Evolutionary conservation across 345 rosid species (phyloP), one percentile per base, ranked within the genome.

Genomic region (Arabis alpina): DNA sequence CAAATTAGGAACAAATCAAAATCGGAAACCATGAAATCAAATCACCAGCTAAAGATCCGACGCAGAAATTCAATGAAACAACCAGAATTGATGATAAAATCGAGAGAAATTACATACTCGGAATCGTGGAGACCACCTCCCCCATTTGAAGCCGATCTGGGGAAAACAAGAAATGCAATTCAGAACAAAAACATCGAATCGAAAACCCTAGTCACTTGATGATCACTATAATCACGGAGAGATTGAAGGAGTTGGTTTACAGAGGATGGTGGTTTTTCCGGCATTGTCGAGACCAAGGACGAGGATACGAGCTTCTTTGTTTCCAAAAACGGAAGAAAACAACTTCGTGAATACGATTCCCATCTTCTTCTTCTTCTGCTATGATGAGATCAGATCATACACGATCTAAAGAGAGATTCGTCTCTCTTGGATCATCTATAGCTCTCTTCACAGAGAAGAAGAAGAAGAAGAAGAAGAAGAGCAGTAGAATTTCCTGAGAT

Each of bases 281-380:
- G 89, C 87, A 79, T 77, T 85, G 85, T 85, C 89, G 76, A 85
- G 87, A 55, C 89, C 84, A 27, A 82, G 87, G 19, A 85, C 85
- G 54, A 82, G 89, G 75, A 85, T 85, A 30, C 89, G 83, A 79
- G 85, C 89, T 69, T 81, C 89, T 60, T 59, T 79, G 74, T 79
- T 81, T 19, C 87, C 87, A 51, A 81, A 73, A 0, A 81, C 64
- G 43, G 83, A 81, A 55, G 87, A 81, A 63, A 85, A 82, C 80
- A 85, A 70, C 12, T 62, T 67, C 24, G 85, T 72, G 64, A 85
- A 81, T 23, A 76, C 54, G 19, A 82, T 77, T 25, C 89, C 89
- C 89, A 82, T 82, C 1, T 36, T 34, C 43, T 37, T 50, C 68
- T 56, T 50, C 11, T 36, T 36, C 40, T 36, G 10, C 10, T 36